Percentiles rank a stretch among this genome's conserved stretches.
Evolutionary conservation across 2,329 filamentous ascomycete genomes (phyloP).

Genomic region (Alternaria burnsii): DNA sequence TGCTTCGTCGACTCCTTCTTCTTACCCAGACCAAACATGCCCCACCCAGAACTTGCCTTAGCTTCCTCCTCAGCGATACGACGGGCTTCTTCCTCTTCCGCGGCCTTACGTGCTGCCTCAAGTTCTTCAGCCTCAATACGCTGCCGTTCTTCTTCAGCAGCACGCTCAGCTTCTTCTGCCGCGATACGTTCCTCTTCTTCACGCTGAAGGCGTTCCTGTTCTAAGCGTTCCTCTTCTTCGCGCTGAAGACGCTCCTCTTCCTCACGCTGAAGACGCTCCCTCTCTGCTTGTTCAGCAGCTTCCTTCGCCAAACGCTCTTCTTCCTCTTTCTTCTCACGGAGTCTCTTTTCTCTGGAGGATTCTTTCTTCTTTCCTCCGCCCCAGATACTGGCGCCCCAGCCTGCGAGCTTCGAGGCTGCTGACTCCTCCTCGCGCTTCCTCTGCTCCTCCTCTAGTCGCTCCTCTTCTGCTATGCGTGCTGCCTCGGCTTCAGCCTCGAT

Average conservation of each 20-base stretch:
- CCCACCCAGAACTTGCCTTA: conserved; percentile 38
- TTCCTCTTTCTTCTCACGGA: conserved; percentile 47
- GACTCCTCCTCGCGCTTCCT: conserved; percentile 34
- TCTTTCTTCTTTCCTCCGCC: conserved; percentile 52
- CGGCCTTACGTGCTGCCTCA: conserved; percentile 3
- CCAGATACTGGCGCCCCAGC: conserved; percentile 38
- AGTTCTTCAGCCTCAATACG: conserved; percentile 36
- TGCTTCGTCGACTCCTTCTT: conserved; percentile 51
- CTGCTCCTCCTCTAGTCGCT: conserved; percentile 18
- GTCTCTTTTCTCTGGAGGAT: conserved; percentile 40
- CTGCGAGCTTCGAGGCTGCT: conserved; percentile 41
- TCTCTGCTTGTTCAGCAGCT: conserved; percentile 30
- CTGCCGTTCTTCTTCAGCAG: conserved; percentile 40
- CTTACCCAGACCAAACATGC: conserved; percentile 25
- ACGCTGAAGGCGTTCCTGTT: conserved; percentile 37
- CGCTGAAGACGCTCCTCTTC: conserved; percentile 46
- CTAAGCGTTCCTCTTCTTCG: conserved; percentile 46
- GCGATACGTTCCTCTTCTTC: conserved; percentile 41
- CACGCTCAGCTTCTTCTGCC: conserved; percentile 48
- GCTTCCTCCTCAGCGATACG: conserved; percentile 28
- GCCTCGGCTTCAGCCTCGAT: conserved; percentile 24
- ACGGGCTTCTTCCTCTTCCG: conserved; percentile 25
- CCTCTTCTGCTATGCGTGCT: conserved; percentile 31
- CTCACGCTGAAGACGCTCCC: conserved; percentile 34
- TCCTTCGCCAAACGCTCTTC: conserved; percentile 29